Base-by-base conservation (phyloP, 2,329 filamentous ascomycete species). In the Colletotrichum lindemuthianum region DNA sequence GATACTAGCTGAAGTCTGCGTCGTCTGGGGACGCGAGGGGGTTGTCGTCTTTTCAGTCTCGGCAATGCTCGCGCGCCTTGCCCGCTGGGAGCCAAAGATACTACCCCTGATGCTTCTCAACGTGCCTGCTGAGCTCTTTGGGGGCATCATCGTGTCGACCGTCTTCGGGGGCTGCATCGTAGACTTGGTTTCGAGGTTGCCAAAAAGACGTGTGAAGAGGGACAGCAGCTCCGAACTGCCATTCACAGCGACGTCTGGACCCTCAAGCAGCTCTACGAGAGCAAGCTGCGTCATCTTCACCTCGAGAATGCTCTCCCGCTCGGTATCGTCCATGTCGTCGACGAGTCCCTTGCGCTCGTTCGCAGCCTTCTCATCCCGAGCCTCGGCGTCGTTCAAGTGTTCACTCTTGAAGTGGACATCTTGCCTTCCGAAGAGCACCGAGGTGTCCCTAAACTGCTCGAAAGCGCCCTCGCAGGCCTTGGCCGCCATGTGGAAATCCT, bases 261-360 rank as follows among this genome's bases (percentile, higher is more conserved):
- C 93, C 73, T 97, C 93, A 4, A 92, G 80, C 13, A 96, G 80
- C 76, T 98, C 95, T 4, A 96, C 78, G 16, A 99, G 84, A 4
- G 91, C 86, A 65, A 99, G 82, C 72, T 98, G 94, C 10, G 95
- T 97, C 87, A 98, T 97, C 76, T 97, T 97, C 66, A 97, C 89
- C 76, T 98, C 92, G n/a, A 99, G 79, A 45, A 99, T 90, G 52
- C 88, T 87, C 75, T 94, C 92, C 73, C 93, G 96, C 73, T 98
- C 94, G 33, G 88, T 87, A 63, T 89, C 87, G 67, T 93, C 90
- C 88, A 97, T 92, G 48, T 92, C 88, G 69, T 95, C 91, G 1
- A 96, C 84, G 50, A 92, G 73, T 4, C 89, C 88, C 67, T 72
- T 75, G 33, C 61, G 64, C 15, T 70, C 64, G 10, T 73, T 71